Conservation (phyloP, 331 rosid genomes). For the Quercus phellos region DNA sequence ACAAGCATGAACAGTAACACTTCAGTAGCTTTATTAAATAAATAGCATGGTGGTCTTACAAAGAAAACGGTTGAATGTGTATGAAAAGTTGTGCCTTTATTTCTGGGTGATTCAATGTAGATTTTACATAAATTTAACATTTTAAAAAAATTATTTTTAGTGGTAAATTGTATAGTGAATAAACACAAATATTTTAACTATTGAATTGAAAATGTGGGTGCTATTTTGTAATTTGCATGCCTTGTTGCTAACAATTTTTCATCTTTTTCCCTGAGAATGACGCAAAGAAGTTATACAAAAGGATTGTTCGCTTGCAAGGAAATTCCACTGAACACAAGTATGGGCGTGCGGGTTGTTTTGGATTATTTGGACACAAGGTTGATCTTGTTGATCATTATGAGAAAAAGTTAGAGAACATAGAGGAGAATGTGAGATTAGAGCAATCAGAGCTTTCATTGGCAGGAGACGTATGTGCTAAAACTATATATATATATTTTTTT, state of each 20-base stretch:
- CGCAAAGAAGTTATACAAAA: constrained; percentile 46
- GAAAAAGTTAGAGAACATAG: constrained; percentile 63
- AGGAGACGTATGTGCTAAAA: constrained; percentile 65
- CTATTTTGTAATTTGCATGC: constrained; percentile 5
- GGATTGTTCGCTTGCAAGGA: constrained; percentile 43
- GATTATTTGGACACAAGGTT: constrained; percentile 47
- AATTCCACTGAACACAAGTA: constrained; percentile 33
- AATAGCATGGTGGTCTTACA: background rate
- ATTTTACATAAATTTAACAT: background rate
- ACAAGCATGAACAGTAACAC: background rate
- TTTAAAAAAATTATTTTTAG: background rate
- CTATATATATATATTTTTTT: background rate
- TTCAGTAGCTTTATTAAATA: background rate
- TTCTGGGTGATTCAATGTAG: background rate
- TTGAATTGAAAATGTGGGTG: constrained; percentile 7
- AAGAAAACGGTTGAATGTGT: background rate
- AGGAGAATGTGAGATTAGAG: constrained; percentile 64
- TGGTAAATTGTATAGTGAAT: background rate
- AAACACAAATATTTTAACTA: constrained; percentile 4
- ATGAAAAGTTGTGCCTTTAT: background rate
- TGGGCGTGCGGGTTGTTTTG: constrained; percentile 36
- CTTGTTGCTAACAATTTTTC: constrained; percentile 1
- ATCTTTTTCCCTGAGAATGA: constrained; percentile 45
- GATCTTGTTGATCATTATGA: constrained; percentile 56
- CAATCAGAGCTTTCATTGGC: constrained; percentile 64